Evolutionary conservation across 495 filamentous ascomycete genomes (phyloP), one percentile per base, ranked within the genome.

Genomic region (Lasiosphaeria hispida): DNA sequence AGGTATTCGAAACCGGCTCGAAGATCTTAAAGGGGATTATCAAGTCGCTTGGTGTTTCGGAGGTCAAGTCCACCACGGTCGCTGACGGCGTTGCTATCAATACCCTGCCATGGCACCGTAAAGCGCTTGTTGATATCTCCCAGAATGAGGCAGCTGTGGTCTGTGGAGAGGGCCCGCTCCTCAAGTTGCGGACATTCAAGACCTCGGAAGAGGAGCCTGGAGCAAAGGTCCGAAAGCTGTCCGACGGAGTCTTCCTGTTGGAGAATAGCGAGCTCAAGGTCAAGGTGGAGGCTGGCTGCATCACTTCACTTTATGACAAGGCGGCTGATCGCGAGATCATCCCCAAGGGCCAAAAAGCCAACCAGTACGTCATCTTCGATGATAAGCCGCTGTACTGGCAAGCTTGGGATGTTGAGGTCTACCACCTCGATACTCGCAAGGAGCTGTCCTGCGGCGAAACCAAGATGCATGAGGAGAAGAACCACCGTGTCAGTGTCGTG

Each of bases 341-440:
- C 48, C 75, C 90, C 13, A 80, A 87, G 59, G 91, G 87, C 55
- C 79, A 81, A 6, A 94, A 91, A 70, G 92, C 90, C 44, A 93
- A 92, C 51, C 92, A 97, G 66, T 80, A 96, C 7, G 92, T 98
- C 57, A 88, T 97, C 50, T 97, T 95, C 68, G 94, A 98, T 67
- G 94, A 98, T 73, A 97, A 97, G 74, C 94, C 94, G 14, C 80
- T 97, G 15, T 96, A 96, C 75, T 98, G 94, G 94, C 93, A 98
- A 75, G 94, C 92, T 1, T 98, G 94, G 94, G 94, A 98, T 72
- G 92, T 96, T 35, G 94, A 98, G 70, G 91, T 97, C 44, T 98
- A 88, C 76, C 94, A 97, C 59, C 82, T 96, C 18, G 88, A 92
- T 53, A 93, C 91, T 0, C 85, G 94, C 48, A 83, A 88, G 61